Evolutionary conservation across 768 basidiomycete species (phyloP), one percentile per base, ranked within the genome.

Genomic region (Xanthoconium stramineum): DNA sequence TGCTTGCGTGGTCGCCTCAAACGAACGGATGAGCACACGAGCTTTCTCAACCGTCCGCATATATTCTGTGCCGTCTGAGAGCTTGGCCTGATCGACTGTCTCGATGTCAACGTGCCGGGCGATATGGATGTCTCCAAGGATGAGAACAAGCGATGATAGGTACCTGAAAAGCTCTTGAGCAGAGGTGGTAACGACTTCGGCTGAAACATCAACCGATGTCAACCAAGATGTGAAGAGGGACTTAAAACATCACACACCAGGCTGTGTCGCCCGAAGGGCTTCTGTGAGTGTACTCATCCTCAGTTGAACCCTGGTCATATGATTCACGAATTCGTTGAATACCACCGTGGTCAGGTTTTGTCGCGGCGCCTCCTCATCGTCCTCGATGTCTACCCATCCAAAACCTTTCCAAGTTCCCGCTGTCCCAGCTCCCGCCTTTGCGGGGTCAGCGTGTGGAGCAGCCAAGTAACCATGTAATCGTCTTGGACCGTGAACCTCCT

Each of bases 351-450:
- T 64, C 43, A 78, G 54, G 43, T 61, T 65, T 52, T 57, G 61
- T 29, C 62, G 61, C 13, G 69, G 65, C 4, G 70, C 68, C 43
- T 71, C 69, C 35, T 70, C 70, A 11, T 70, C 66, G 29, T 71
- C 69, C 35, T 74, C 74, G 28, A 69, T 55, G 15, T 71, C 61
- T 12, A 78, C 74, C 70, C 77, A 84, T 10, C 83, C 84, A 47
- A 80, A 80, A 2, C 80, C 83, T 49, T 75, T 78, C 82, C 82
- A 84, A 24, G 68, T 69, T 15, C 75, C 82, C 6, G 74, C 83
- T 11, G 73, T 67, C 32, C 83, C 84, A 2, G 77, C 80, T 3
- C 83, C 83, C 9, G 77, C 70, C 9, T 76, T 69, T 3, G 74
- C 72, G 3, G 77, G 60, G 6, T 77, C 78, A 36, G 78, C 67